Evolutionary conservation across 2,329 filamentous ascomycete species (phyloP), one percentile per base, ranked within the genome.

Genomic region (Diaporthe aspalathi): DNA sequence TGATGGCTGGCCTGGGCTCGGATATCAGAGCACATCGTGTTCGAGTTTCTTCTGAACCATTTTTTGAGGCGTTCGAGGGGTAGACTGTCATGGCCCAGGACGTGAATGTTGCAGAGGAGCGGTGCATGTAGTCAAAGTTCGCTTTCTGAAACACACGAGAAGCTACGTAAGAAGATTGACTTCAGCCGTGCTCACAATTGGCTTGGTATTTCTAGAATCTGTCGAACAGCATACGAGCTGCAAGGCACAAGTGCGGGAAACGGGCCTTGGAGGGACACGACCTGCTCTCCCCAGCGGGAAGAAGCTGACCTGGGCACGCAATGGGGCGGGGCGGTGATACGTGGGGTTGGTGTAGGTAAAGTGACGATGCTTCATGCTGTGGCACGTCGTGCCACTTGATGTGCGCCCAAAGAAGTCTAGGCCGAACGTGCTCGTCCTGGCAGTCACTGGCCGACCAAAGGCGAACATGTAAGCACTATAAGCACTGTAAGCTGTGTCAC

Each of bases 221-320:
- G 62, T 70, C 53, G 63, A 65, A 70, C 70, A 70, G 67, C 70
- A 72, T 68, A 72, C 72, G 63, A 73, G 67, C 72, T 73, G 72
- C 70, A 73, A 73, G 72, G 70, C 70, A 73, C 70, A 67, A 66
- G 43, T 69, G 62, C 56, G 32, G 52, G 27, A 49, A 56, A 32
- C 57, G 32, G 40, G 62, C 24, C 50, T 60, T 54, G 29, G 65
- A 9, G 50, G 49, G 29, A 35, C 9, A 29, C 22, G 38, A 40
- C 43, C 47, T 35, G 43, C 49, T 49, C 29, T 52, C 67, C 53
- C 20, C 32, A 47, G 52, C 63, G 68, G 50, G 53, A 60, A 22
- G 16, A 45, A 43, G 66, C 54, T 52, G 63, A 20, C 22, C 68
- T 24, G 35, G 60, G 40, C 45, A 53, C 53, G 60, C 56, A 71